Percentiles rank a stretch among this genome's conserved stretches.
Evolutionary conservation across 75 land plant species (phyloP).

Genomic region (Azolla pinnata): DNA sequence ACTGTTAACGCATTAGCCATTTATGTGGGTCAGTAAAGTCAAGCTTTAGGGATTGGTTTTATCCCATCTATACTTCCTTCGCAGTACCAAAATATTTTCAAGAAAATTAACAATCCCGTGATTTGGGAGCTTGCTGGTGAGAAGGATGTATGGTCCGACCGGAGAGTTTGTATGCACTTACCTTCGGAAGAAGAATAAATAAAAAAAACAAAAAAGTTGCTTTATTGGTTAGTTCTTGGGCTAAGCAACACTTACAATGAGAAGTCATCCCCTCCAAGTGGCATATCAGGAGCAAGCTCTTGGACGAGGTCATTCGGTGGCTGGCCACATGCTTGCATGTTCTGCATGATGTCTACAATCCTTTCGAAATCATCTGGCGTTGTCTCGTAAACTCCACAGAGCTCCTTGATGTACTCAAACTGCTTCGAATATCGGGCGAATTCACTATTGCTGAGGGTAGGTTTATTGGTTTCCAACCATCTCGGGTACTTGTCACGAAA

Average conservation of each 20-base stretch:
- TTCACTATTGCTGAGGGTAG: slow-evolving; percentile 49
- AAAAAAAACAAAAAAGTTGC: neutral
- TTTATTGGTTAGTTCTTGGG: too few relatives aligned
- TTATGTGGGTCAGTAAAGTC: too few relatives aligned
- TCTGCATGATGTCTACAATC: slow-evolving; percentile 93
- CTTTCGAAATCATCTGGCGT: slow-evolving; percentile 68
- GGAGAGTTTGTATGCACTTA: neutral
- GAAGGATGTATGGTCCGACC: too few relatives aligned
- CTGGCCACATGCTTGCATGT: slow-evolving; percentile 98
- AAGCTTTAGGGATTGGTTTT: too few relatives aligned
- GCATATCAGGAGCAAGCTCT: slow-evolving; percentile 89
- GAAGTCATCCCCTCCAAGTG: slow-evolving; percentile 46
- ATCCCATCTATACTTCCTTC: too few relatives aligned
- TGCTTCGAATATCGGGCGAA: slow-evolving; percentile 60
- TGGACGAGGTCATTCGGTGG: slow-evolving; percentile 86
- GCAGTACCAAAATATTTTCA: neutral
- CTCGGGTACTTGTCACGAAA: slow-evolving; percentile 80
- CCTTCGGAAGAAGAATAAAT: neutral
- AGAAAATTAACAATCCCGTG: neutral
- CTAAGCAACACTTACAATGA: slow-evolving; percentile 75
- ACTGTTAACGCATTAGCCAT: too few relatives aligned
- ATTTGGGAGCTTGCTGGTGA: too few relatives aligned
- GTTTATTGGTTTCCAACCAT: slow-evolving; percentile 72
- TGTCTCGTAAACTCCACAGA: slow-evolving; percentile 73
- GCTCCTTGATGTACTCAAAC: slow-evolving; percentile 55